Percentiles rank a stretch among this genome's conserved stretches.
Evolutionary conservation across 2,329 filamentous ascomycete genomes (phyloP).

Genomic region (Cytospora leucostoma): DNA sequence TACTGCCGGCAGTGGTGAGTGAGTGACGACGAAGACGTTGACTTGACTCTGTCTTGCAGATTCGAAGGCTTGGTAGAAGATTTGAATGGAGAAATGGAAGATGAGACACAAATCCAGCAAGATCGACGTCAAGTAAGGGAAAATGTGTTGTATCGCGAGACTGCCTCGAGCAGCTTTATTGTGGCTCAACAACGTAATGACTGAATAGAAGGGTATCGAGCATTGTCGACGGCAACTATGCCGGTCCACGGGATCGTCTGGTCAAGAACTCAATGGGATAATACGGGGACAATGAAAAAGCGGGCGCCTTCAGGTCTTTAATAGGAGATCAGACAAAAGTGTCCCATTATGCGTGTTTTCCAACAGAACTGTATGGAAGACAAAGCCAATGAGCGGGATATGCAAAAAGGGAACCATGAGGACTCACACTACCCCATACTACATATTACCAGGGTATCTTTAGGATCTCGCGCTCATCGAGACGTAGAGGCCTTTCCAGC

Average conservation of each 20-base stretch:
- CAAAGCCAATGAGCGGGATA: background rate
- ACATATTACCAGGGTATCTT: constrained; percentile 13
- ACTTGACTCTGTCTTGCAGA: constrained; percentile 26
- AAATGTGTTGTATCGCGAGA: constrained; percentile 19
- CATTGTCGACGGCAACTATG: constrained; percentile 27
- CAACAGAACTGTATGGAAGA: constrained; percentile 8
- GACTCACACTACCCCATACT: constrained; percentile 1
- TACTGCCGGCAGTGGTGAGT: constrained; percentile 26
- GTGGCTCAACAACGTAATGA: constrained; percentile 22
- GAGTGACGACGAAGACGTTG: constrained; percentile 9
- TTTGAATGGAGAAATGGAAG: background rate
- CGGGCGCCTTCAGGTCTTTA: constrained; percentile 21
- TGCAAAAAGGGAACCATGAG: constrained; percentile 9
- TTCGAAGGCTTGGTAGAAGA: constrained; percentile 5
- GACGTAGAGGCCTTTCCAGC: constrained; percentile 11
- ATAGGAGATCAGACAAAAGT: constrained; percentile 12
- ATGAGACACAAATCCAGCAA: background rate
- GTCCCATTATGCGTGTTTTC: constrained; percentile 12
- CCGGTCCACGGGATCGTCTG: constrained; percentile 16
- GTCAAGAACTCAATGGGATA: constrained; percentile 3
- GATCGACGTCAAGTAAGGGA: constrained; percentile 10
- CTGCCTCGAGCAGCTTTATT: constrained; percentile 28
- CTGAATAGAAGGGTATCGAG: constrained; percentile 15
- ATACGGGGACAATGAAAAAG: constrained; percentile 11
- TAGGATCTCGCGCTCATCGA: constrained; percentile 14